These are phyloP conservation scores for Chamaecyparis obtusa DNA, from an alignment of 75 land plant species.

Conservation along the genomic window DNA sequence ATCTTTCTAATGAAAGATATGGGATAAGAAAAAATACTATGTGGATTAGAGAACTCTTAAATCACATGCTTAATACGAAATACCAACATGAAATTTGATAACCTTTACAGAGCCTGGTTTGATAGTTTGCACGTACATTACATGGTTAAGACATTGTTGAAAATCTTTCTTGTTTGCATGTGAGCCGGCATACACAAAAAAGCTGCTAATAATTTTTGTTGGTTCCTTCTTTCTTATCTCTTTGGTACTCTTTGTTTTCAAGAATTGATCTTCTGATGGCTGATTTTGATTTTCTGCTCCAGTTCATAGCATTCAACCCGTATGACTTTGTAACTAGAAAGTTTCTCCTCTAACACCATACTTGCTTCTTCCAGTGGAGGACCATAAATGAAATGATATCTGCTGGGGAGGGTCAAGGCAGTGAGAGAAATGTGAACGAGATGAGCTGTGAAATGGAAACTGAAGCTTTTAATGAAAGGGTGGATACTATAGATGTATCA, in stretches of 20 bases:
- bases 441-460: neutral
- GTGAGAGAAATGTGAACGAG: neutral
- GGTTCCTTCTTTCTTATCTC: neutral
- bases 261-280: neutral
- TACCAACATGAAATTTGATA: neutral
- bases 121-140: neutral
- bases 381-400: neutral
- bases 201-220: neutral
- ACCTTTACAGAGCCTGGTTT: neutral
- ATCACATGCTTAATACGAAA: neutral
- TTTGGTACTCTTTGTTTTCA: neutral
- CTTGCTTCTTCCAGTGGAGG: neutral
- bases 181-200: neutral
- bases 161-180: neutral
- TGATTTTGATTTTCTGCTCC: neutral
- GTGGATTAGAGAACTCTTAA: neutral
- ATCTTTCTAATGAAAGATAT: neutral
- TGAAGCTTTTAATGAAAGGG: neutral
- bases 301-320: neutral
- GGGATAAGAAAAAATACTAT: neutral
- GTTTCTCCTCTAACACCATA: neutral
- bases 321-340: neutral
- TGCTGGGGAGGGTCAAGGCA: neutral
- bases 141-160: neutral
- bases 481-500: slow-evolving; percentile 5